phyloP scores from a whole-genome alignment of 2,329 filamentous ascomycete genomes.

The Fonsecaea multimorphosa region DNA sequence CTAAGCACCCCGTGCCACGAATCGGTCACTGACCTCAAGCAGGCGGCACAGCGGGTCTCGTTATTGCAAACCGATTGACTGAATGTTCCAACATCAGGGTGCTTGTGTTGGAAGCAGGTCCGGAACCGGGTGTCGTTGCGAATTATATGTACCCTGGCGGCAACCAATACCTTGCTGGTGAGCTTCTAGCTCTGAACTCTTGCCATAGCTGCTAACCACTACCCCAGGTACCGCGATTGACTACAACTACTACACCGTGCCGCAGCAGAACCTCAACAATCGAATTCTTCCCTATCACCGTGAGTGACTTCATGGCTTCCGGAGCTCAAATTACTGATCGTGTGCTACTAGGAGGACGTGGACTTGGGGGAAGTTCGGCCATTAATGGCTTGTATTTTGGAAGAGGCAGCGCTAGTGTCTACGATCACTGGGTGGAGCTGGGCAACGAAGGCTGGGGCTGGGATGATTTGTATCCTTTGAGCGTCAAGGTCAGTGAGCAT shows the following conservation, averaged over 20 bases:
- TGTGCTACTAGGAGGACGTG: constrained; percentile 19
- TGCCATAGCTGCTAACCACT: background rate
- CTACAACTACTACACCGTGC: constrained; percentile 41
- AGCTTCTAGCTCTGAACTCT: background rate
- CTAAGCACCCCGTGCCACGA: background rate
- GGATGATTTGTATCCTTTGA: constrained; percentile 25
- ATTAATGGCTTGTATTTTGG: constrained; percentile 34
- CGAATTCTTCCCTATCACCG: constrained; percentile 31
- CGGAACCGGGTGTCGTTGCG: constrained; percentile 37
- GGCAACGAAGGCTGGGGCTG: constrained; percentile 37
- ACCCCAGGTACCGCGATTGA: constrained; percentile 42
- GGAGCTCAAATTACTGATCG: background rate
- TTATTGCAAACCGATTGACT: constrained; percentile 38
- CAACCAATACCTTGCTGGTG: constrained; percentile 33
- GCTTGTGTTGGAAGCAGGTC: constrained; percentile 39
- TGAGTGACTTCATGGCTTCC: background rate
- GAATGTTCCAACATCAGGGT: constrained; percentile 32
- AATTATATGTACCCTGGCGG: constrained; percentile 41
- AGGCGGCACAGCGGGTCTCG: constrained; percentile 42
- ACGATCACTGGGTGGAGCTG: constrained; percentile 31
- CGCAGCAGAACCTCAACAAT: constrained; percentile 25
- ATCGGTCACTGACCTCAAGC: background rate
- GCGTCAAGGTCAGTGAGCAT: constrained; percentile 18
- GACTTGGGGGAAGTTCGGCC: constrained; percentile 32
- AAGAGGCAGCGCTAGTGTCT: constrained; percentile 31